Evolutionary conservation across 345 rosid species (phyloP), one percentile per base, ranked within the genome.

Genomic region (Eucalyptus sideroxylon): DNA sequence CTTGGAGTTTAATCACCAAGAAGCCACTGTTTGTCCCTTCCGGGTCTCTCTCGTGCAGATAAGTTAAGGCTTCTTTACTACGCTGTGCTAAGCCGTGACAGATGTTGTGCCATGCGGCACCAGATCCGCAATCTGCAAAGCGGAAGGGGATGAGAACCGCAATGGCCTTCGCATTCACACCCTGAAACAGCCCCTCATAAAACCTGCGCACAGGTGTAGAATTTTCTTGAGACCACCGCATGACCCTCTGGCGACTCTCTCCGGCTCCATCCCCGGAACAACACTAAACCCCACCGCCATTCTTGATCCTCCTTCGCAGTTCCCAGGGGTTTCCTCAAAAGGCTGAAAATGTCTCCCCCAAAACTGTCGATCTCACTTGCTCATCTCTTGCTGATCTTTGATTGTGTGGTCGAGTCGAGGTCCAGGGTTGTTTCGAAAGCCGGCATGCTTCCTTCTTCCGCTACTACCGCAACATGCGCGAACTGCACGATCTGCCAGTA

Each of bases 91-190:
- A 3, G 47, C 85, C 85, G 44, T 40, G 90, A 89, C 90, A 86
- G 90, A 89, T 89, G 90, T 62, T 45, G 59, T 86, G 90, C 90
- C 90, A 62, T 86, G 88, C 90, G 90, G 62, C 90, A 49, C 85
- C 62, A 89, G n/a, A 24, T 86, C 51, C 56, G 45, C 85, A 40
- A 40, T 40, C 13, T 23, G 42, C 83, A 77, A 72, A 40, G 47
- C 83, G 24, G 27, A 37, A 40, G 45, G 45, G 86, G 86, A 88
- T 88, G 88, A 87, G 40, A 60, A 87, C 88, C 50, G 24, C 83
- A 11, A 24, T 77, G 85, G 7, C 47, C 47, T 40, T 77, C 5
- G 47, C 85, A 77, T 40, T 77, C 30, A 6, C 85, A 77, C 83
- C 23, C 16, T 10, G 26, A 37, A 19, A 37, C 83, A 21, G 45